Base-by-base conservation (phyloP, 352 stramenopile genomes). In the Phytophthora ohioensis region DNA sequence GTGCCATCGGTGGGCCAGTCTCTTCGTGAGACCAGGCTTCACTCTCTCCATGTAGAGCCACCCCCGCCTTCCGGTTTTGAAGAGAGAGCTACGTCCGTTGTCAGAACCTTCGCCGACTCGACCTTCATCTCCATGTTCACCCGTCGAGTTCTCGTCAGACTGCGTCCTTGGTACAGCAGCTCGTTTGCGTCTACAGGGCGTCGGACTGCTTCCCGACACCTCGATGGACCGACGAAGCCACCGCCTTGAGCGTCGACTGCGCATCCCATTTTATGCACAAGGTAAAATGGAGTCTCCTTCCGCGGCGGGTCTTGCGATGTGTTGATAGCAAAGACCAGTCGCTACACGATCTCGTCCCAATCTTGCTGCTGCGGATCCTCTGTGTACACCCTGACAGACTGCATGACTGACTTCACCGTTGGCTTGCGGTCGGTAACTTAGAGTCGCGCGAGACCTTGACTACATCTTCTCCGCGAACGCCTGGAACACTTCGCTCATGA, bases 401-500 rank as follows among this genome's bases (percentile, higher is more conserved):
- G 12, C 41, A 53, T 62, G 0, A 53, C 31, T 13, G 41, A 42
- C 39, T 62, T 62, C 30, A 43, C 55, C 3, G 55, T 59, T 59
- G 2, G 36, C 52, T 12, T 53, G 46, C 4, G 17, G 17, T 21
- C 17, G 17, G 17, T 21, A 21, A 21, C 17, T 21, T 21, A 21
- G 17, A 21, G 17, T 21, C 17, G 17, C 17, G 17, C 17, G 17
- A 21, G 17, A 21, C 17, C 17, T 21, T 21, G 17, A 21, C 17
- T 21, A 21, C 17, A 21, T 21, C 17, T 21, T 21, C 17, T 21
- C 17, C 17, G 17, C 17, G 17, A 21, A 21, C 17, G 17, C 17
- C 17, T 21, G 1, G 17, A 21, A 21, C 17, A 21, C 17, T 21
- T 21, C 17, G 17, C 17, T 21, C 17, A 1, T 21, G 17, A 21